These are phyloP conservation scores for Colletotrichum sp. DNA, from an alignment of 2,329 filamentous ascomycete species.

Conservation along the genomic window DNA sequence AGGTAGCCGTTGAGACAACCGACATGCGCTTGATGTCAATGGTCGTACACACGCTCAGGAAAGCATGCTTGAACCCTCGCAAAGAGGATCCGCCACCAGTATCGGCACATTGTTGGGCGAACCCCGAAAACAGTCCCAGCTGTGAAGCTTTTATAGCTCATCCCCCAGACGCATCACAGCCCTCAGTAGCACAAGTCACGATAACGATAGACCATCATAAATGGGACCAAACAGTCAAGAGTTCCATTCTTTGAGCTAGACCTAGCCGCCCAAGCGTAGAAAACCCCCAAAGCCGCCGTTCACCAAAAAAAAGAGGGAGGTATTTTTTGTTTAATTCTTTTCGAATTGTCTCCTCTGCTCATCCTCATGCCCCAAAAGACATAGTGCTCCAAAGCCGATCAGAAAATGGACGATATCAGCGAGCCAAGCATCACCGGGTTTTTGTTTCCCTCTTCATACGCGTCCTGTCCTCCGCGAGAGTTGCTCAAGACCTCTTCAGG, in stretches of 20 bases:
- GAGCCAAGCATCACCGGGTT: constrained; percentile 8
- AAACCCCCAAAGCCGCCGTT: constrained; percentile 12
- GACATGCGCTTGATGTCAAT: not conserved
- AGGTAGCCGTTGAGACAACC: not conserved
- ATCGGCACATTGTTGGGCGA: not conserved
- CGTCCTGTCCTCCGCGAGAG: constrained; percentile 6
- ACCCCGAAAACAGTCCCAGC: not conserved
- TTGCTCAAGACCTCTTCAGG: not conserved
- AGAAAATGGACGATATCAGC: constrained; percentile 9
- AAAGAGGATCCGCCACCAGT: no score
- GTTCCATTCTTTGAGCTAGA: constrained; percentile 21
- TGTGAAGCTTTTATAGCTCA: not conserved
- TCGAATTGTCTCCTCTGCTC: constrained; percentile 5
- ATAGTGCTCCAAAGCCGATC: constrained; percentile 15
- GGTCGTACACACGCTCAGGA: not conserved
- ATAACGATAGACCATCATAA: not conserved
- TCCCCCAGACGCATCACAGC: not conserved
- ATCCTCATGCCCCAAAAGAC: constrained; percentile 14
- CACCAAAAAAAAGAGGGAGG: not conserved
- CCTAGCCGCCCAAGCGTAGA: constrained; percentile 15
- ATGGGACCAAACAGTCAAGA: constrained; percentile 20
- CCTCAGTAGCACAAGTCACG: not conserved
- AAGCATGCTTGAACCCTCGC: no score
- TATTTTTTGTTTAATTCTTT: not conserved
- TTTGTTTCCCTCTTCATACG: not conserved